These are phyloP conservation scores for Obelidium mucronatum DNA, from an alignment of 192 early-diverging fungal species.

Conservation along the genomic window DNA sequence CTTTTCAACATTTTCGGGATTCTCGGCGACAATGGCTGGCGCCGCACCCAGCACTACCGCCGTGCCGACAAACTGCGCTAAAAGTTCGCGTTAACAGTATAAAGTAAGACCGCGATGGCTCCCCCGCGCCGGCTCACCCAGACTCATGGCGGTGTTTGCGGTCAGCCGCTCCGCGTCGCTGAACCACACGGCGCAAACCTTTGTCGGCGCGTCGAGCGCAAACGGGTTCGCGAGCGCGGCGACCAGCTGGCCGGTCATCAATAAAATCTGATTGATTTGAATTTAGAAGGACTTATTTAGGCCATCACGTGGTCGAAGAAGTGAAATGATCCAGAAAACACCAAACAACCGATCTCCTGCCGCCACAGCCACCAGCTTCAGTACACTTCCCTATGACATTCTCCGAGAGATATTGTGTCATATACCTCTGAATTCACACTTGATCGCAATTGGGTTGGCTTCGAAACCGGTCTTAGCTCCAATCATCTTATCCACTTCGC, in stretches of 20 bases:
- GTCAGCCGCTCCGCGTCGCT: constrained; percentile 35
- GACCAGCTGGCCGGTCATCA: constrained; percentile 7
- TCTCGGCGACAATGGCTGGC: constrained; percentile 23
- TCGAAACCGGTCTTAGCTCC: no score
- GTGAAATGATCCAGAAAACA: no score
- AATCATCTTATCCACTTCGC: no score
- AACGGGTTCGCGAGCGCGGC: constrained; percentile 9
- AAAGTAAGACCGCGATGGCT: neutral
- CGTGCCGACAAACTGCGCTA: constrained; percentile 5
- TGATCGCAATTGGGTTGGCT: no score
- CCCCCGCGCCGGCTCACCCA: neutral
- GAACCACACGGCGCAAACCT: constrained; percentile 40
- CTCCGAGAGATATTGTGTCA: no score
- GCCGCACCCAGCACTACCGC: constrained; percentile 21
- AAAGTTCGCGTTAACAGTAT: neutral
- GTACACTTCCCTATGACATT: no score
- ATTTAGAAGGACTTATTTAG: no score
- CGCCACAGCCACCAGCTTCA: no score
- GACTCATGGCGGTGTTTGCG: constrained; percentile 43
- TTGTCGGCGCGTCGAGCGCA: constrained; percentile 20
- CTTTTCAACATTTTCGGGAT: constrained; percentile 6
- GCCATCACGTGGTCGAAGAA: no score
- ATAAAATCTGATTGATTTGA: no score
- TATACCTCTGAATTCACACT: no score
- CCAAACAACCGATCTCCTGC: no score